A percentile compares a stretch with the other conserved stretches of the same genome.
Evolutionary conservation across 2,329 filamentous ascomycete genomes (phyloP).

Genomic region (Trichoderma citrinoviride): DNA sequence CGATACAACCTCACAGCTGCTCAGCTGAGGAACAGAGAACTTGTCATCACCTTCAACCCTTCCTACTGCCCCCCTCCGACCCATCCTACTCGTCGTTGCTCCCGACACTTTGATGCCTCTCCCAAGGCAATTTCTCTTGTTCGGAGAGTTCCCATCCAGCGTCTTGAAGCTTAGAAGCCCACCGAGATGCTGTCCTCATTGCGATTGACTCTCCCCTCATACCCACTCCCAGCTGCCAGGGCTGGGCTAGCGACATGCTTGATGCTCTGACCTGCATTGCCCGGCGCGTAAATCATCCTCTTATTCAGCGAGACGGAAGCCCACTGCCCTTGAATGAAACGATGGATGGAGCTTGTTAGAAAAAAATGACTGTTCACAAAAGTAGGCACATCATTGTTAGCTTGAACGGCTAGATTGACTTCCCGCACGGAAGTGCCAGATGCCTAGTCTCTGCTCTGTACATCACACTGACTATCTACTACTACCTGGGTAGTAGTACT

Average conservation of each 20-base stretch:
- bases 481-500: not conserved
- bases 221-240: not conserved
- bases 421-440: not conserved
- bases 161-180: not conserved
- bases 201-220: not conserved
- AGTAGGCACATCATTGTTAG: not conserved
- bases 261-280: constrained; percentile 1
- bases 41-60: not conserved
- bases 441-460: too few relatives aligned
- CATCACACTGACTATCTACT: too few relatives aligned
- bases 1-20: not conserved
- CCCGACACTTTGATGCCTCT: not conserved
- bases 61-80: not conserved
- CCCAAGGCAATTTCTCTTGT: not conserved
- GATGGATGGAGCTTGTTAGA: not conserved
- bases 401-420: constrained; percentile 1
- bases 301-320: constrained; percentile 2
- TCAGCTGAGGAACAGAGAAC: constrained; percentile 14
- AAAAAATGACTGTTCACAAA: constrained; percentile 6
- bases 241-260: constrained; percentile 2
- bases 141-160: not conserved
- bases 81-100: not conserved
- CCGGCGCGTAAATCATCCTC: constrained; percentile 14
- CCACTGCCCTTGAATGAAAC: not conserved
- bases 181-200: not conserved